A percentile compares a stretch with the other conserved stretches of the same genome.
Conservation (phyloP, 495 filamentous ascomycete genomes). For the Neurospora discreta region DNA sequence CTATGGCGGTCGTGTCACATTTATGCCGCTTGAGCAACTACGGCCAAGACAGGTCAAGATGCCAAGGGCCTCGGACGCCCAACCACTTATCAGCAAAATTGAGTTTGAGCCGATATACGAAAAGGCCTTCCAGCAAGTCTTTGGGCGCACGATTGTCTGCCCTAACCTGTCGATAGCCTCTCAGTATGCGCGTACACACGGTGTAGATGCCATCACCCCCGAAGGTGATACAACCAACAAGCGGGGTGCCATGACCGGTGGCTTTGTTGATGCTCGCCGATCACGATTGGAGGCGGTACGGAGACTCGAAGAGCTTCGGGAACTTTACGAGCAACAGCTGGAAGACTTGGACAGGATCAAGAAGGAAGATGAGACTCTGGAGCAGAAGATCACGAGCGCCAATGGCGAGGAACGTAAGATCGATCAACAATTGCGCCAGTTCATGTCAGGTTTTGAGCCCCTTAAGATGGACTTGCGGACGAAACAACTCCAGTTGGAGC, state of each 20-base stretch:
- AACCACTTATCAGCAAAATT: constrained; percentile 78
- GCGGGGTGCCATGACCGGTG: constrained; percentile 87
- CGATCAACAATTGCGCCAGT: constrained; percentile 64
- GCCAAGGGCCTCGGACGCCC: constrained; percentile 75
- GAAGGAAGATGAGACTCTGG: constrained; percentile 58
- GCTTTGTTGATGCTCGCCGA: constrained; percentile 72
- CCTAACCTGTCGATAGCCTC: constrained; percentile 74
- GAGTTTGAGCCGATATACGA: constrained; percentile 68
- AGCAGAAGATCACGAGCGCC: constrained; percentile 76
- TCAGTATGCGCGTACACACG: constrained; percentile 83
- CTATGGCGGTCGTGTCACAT: constrained; percentile 80
- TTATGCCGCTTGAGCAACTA: constrained; percentile 83
- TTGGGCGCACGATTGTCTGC: constrained; percentile 91
- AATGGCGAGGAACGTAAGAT: constrained; percentile 72
- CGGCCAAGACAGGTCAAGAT: constrained; percentile 56
- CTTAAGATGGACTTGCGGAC: constrained; percentile 59
- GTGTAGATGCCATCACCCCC: constrained; percentile 83
- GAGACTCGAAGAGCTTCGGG: constrained; percentile 60
- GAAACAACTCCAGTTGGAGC: constrained; percentile 61
- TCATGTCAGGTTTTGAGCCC: constrained; percentile 75
- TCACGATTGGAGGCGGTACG: constrained; percentile 79
- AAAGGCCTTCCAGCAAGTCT: constrained; percentile 81
- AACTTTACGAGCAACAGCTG: constrained; percentile 57
- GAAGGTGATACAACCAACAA: constrained; percentile 91
- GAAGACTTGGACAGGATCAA: constrained; percentile 28